phyloP scores from a whole-genome alignment of 1,139 yeast genomes.

The Torulaspora globosa region DNA sequence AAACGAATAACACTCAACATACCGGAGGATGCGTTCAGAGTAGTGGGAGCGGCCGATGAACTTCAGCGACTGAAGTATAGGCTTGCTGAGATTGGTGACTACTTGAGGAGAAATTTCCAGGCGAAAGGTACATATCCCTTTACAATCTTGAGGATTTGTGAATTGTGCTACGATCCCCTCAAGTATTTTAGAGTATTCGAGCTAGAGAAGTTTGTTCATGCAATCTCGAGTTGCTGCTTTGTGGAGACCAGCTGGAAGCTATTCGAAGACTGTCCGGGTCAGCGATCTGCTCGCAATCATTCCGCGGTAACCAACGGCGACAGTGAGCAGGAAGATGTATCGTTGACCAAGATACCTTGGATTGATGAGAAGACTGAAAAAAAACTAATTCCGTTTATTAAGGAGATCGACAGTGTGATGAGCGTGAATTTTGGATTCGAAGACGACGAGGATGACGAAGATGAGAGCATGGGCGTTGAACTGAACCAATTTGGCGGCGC shows the following conservation, averaged over 20 bases:
- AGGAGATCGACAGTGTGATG: constrained; percentile 36
- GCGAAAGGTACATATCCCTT: constrained; percentile 27
- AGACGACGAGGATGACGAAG: constrained; percentile 34
- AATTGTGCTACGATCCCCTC: constrained; percentile 36
- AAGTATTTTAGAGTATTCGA: constrained; percentile 30
- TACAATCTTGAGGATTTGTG: constrained; percentile 35
- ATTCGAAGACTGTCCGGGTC: constrained; percentile 8
- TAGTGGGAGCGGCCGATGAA: constrained; percentile 4
- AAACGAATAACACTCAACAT: constrained; percentile 28
- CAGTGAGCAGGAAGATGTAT: constrained; percentile 34
- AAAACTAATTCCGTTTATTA: constrained; percentile 26
- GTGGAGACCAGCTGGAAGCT: constrained; percentile 22
- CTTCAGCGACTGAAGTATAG: constrained; percentile 6
- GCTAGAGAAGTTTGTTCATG: constrained; percentile 30
- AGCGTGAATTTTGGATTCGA: constrained; percentile 33
- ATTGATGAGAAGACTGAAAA: constrained; percentile 34
- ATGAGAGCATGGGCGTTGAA: constrained; percentile 23
- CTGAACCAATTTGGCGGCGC: constrained; percentile 11
- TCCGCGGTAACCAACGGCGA: constrained; percentile 8
- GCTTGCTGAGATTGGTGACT: constrained; percentile 14
- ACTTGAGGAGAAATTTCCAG: constrained; percentile 22
- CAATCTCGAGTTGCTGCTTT: constrained; percentile 29
- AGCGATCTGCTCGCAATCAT: constrained; percentile 3
- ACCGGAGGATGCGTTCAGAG: constrained; percentile 28
- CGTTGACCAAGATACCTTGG: constrained; percentile 48